Conservation (phyloP, 768 basidiomycete species). For the Boletellus sp. region DNA sequence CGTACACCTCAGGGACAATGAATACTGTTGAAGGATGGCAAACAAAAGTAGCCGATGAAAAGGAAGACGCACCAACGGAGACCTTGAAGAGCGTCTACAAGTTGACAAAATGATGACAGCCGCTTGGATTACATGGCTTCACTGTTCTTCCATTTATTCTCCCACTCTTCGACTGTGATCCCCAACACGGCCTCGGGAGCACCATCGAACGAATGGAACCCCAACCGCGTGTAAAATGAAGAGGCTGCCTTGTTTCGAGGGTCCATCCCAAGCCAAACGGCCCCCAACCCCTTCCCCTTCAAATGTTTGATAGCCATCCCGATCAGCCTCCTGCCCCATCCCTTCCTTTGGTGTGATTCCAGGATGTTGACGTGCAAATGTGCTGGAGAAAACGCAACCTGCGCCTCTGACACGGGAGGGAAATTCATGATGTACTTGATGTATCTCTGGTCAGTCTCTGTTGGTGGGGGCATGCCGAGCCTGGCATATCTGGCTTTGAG, state of each 20-base stretch:
- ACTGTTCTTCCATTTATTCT: conserved; percentile 10
- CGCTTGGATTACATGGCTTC: background rate
- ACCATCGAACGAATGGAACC: conserved; percentile 56
- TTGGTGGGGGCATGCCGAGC: conserved; percentile 13
- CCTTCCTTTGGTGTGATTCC: conserved; percentile 59
- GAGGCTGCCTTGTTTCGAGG: conserved; percentile 57
- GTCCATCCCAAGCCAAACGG: conserved; percentile 69
- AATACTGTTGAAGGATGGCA: background rate
- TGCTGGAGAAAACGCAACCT: conserved; percentile 62
- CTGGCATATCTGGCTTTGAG: conserved; percentile 53
- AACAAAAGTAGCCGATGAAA: background rate
- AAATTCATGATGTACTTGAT: conserved; percentile 35
- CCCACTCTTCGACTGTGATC: conserved; percentile 44
- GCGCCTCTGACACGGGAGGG: conserved; percentile 45
- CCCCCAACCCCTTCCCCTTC: conserved; percentile 40
- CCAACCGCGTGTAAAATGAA: conserved; percentile 59
- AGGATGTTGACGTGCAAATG: conserved; percentile 76
- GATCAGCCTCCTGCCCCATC: conserved; percentile 69
- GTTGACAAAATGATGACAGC: background rate
- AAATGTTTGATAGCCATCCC: conserved; percentile 51
- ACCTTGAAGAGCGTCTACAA: background rate
- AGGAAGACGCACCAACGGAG: background rate
- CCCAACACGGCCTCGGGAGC: conserved; percentile 51
- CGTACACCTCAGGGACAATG: no score
- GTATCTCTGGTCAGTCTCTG: conserved; percentile 28